phyloP scores from a whole-genome alignment of 2,329 filamentous ascomycete species.

The Chrysosphaeria jannelii region DNA sequence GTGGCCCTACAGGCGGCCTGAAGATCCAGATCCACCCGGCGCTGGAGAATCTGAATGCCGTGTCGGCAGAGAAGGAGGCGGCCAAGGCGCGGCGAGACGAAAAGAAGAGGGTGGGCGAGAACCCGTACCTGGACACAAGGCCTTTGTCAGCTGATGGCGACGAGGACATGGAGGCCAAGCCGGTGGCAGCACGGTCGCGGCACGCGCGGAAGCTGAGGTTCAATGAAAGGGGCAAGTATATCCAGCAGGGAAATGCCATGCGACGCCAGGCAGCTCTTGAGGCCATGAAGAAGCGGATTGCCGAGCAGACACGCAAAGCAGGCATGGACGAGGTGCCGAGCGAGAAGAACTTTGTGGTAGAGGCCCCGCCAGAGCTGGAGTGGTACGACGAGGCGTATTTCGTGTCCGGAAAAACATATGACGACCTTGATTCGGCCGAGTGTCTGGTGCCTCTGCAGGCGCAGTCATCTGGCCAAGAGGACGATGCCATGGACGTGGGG shows the following conservation, averaged over 20 bases:
- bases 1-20: constrained; percentile 23
- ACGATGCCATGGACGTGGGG: constrained; percentile 21
- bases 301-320: constrained; percentile 61
- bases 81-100: constrained; percentile 2
- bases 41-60: constrained; percentile 24
- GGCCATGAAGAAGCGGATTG: constrained; percentile 81
- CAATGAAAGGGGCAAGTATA: constrained; percentile 92
- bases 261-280: constrained; percentile 70
- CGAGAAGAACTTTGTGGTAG: constrained; percentile 69
- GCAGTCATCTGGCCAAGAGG: background rate
- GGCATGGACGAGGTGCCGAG: constrained; percentile 79
- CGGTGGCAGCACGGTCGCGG: constrained; percentile 38
- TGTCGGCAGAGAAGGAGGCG: constrained; percentile 13
- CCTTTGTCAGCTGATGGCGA: constrained; percentile 18
- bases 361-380: constrained; percentile 62
- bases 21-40: constrained; percentile 54
- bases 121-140: constrained; percentile 59
- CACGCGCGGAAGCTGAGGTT: constrained; percentile 56
- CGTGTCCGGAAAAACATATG: constrained; percentile 45
- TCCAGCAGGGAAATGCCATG: constrained; percentile 71
- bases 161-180: constrained; percentile 27
- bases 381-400: constrained; percentile 86
- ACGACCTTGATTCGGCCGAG: constrained; percentile 29
- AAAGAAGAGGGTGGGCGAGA: no score
- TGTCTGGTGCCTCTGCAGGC: constrained; percentile 18